Base-by-base conservation (phyloP, 2,329 filamentous ascomycete species). In the Ascochyta clinopodiicola region DNA sequence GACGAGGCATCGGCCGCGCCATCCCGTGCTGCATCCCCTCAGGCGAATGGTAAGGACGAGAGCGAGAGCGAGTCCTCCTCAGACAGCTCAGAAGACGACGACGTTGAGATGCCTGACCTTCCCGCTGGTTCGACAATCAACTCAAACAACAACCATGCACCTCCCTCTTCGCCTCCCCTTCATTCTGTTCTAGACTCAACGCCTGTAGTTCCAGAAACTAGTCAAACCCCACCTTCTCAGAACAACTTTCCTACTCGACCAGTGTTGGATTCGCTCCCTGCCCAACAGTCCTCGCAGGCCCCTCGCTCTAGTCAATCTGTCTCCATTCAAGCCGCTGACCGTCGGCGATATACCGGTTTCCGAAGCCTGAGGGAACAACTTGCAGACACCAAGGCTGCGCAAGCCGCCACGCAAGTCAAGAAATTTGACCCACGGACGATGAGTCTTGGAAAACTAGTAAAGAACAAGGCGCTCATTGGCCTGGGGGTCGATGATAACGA, bases 151-250 rank as follows among this genome's bases (percentile, higher is more conserved):
- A 37, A 44, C 19, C 36, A 36, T 19, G 44, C 55, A 17, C 55
- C 54, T 19, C 62, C 64, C 17, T 62, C 62, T 6, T 62, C 63
- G 2, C 63, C 63, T 29, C 47, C 42, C 34, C 6, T 53, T 6
- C 13, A 22, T 7, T n/a, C 15, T 1, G 12, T 31, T 13, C 36
- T 38, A n/a, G 44, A 42, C 12, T 53, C 56, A 8, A 45, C 47
- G 6, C 61, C 48, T 3, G 34, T 44, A 1, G 51, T 61, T 15
- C 47, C 57, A 40, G 39, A 44, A 6, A 50, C 51, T 9, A 60
- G 44, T 12, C 62, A 55, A 34, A 24, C 36, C 25, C 45, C 32
- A 6, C 43, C 51, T 21, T 55, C 59, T 45, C 48, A 45, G n/a
- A 17, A 12, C 7, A 55, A 36, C 46, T 45, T 31, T 24, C 27